A percentile compares a stretch with the other conserved stretches of the same genome.
Evolutionary conservation across 1,284 basidiomycete genomes (phyloP).

Genomic region (Apiotrichum veenhuisii): DNA sequence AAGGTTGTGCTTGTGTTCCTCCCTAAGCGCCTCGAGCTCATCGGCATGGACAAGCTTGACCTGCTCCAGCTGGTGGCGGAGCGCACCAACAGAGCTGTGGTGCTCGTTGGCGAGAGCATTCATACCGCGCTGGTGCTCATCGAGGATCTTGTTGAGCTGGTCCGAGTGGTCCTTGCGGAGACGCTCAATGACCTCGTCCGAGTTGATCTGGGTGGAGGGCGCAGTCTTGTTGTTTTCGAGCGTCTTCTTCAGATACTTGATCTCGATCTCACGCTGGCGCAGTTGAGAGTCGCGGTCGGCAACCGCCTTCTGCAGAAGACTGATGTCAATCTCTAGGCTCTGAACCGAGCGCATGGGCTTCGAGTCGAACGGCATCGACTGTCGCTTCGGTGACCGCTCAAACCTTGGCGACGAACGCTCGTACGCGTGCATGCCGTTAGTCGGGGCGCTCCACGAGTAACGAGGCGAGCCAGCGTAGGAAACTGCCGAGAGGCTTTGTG

Average conservation of each 20-base stretch:
- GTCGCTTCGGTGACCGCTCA: slow-evolving; percentile 32
- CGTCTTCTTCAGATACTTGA: slow-evolving; percentile 66
- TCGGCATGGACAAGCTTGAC: slow-evolving; percentile 9
- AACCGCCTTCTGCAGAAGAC: slow-evolving; percentile 78
- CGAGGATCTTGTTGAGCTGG: slow-evolving; percentile 19
- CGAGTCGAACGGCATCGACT: slow-evolving; percentile 28
- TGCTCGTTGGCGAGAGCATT: slow-evolving; percentile 20
- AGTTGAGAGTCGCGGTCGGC: slow-evolving; percentile 73
- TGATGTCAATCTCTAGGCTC: slow-evolving; percentile 86
- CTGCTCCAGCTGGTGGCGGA: slow-evolving; percentile 13
- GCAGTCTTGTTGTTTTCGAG: slow-evolving; percentile 24
- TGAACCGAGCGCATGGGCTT: slow-evolving; percentile 60
- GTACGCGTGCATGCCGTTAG: slow-evolving; percentile 21
- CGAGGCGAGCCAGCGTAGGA: slow-evolving; percentile 56
- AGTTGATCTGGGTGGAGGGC: slow-evolving; percentile 11
- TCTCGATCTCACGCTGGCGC: slow-evolving; percentile 81
- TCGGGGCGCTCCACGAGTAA: slow-evolving; percentile 32
- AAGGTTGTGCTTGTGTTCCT: slow-evolving; percentile 16
- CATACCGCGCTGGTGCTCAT: slow-evolving; percentile 13
- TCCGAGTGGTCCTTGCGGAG: slow-evolving; percentile 33
- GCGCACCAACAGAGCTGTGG: slow-evolving; percentile 6
- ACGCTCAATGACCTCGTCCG: slow-evolving; percentile 19
- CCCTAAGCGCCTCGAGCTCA: slow-evolving; percentile 23
- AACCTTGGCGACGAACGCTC: slow-evolving; percentile 19
- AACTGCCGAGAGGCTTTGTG: slow-evolving; percentile 90